A percentile compares a stretch with the other conserved stretches of the same genome.
phyloP scores from a whole-genome alignment of 2,329 filamentous ascomycete species.

The Nigrograna mackinnonii region DNA sequence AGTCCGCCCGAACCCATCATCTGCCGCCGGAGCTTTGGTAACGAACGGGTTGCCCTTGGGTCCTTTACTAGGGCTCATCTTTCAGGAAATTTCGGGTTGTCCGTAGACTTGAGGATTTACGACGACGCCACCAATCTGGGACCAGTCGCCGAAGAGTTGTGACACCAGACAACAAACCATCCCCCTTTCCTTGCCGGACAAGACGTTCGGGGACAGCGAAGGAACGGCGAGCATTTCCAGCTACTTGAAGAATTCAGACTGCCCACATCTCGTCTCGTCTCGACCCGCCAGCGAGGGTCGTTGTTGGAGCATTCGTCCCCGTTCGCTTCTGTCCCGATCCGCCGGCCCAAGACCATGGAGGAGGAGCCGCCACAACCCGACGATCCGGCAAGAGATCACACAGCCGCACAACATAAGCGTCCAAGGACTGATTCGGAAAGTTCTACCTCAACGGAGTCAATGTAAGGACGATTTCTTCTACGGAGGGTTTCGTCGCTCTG shows the following conservation, averaged over 20 bases:
- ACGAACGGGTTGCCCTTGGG: constrained; percentile 11
- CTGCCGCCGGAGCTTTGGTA: too few relatives aligned
- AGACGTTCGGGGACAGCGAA: background rate
- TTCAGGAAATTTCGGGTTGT: constrained; percentile 8
- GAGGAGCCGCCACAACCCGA: constrained; percentile 41
- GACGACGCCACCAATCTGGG: constrained; percentile 25
- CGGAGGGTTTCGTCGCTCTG: background rate
- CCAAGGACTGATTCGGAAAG: constrained; percentile 33
- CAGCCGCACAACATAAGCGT: constrained; percentile 36
- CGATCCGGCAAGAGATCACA: constrained; percentile 37
- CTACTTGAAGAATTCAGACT: too few relatives aligned
- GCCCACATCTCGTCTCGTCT: too few relatives aligned
- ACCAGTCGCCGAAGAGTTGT: constrained; percentile 20
- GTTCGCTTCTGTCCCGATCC: constrained; percentile 21
- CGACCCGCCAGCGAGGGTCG: constrained; percentile 13
- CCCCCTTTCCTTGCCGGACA: constrained; percentile 12
- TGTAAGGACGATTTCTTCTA: constrained; percentile 26
- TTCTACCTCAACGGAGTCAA: constrained; percentile 35
- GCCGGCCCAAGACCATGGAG: constrained; percentile 39
- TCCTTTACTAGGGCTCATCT: constrained; percentile 8
- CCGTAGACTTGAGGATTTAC: constrained; percentile 19
- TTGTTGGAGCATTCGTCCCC: constrained; percentile 14
- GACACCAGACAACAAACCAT: constrained; percentile 19
- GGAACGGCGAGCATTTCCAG: too few relatives aligned
- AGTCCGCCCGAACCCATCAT: too few relatives aligned